These are phyloP conservation scores for Umbelopsis sp. DNA, from an alignment of 371 early-diverging fungal genomes.

Conservation along the genomic window DNA sequence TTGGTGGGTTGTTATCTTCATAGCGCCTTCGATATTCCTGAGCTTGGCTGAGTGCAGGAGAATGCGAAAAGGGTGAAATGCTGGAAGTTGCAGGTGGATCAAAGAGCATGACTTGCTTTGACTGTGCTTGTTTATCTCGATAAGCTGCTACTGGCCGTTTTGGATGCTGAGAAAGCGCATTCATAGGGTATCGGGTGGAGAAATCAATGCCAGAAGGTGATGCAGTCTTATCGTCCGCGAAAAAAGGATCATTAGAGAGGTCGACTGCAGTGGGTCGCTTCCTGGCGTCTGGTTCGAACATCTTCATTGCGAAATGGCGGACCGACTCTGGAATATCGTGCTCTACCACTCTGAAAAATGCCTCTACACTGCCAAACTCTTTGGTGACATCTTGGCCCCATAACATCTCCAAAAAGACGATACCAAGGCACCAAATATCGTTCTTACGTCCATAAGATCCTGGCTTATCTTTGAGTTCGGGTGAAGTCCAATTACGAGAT, in stretches of 20 bases:
- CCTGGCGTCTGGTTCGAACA: slow-evolving; percentile 67
- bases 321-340: slow-evolving; percentile 54
- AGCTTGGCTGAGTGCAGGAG: slow-evolving; percentile 13
- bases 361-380: slow-evolving; percentile 57
- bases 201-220: slow-evolving; percentile 5
- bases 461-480: slow-evolving; percentile 61
- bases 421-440: slow-evolving; percentile 79
- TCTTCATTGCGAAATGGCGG: slow-evolving; percentile 49
- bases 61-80: background rate
- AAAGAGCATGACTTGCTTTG: background rate
- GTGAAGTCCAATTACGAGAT: slow-evolving; percentile 54
- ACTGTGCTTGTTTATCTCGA: slow-evolving; percentile 9
- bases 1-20: background rate
- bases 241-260: slow-evolving; percentile 69
- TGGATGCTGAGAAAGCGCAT: background rate
- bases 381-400: slow-evolving; percentile 67
- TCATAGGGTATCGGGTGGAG: slow-evolving; percentile 3
- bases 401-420: slow-evolving; percentile 74
- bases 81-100: background rate
- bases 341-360: slow-evolving; percentile 55
- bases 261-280: slow-evolving; percentile 72
- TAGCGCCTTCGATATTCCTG: background rate
- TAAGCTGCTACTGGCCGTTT: slow-evolving; percentile 5
- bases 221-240: slow-evolving; percentile 40
- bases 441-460: slow-evolving; percentile 69